Base-by-base conservation (phyloP, 2,329 filamentous ascomycete genomes). In the Fusarium sarcochroum region DNA sequence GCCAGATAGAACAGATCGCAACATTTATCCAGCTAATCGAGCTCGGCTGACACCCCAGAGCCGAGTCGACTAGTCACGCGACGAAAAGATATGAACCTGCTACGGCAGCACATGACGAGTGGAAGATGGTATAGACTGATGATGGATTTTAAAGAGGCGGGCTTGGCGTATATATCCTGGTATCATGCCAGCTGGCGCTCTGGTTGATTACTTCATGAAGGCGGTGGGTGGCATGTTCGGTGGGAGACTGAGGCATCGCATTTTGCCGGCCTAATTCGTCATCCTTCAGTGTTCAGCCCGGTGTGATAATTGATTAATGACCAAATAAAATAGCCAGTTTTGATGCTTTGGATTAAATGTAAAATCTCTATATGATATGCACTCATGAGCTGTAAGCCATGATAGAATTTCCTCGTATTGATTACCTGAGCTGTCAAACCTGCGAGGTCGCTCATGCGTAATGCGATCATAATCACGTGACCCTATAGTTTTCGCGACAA, bases 251-350 rank as follows among this genome's bases (percentile, higher is more conserved):
- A 64, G 61, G 54, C 57, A 70, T 63, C 51, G 44, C 46, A 49
- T 63, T 61, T 56, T 58, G 46, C 47, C 67, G 53, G 44, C 55
- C 57, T 63, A 35, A 41, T 54, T 40, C 35, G 51, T 61, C 53
- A 49, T 73, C 64, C 60, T 59, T 53, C 60, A 57, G 61, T 61
- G 38, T 55, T 63, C 56, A 54, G 61, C 59, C 61, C 66, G 58
- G 58, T 71, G 71, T 69, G 68, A 71, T 75, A 74, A 75, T 70
- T 73, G 73, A 76, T 70, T 75, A 76, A 76, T 76, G 72, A 76
- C 67, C 63, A 66, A 73, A 68, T 47, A 48, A 65, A 63, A 63
- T 45, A 63, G 49, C 35, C 37, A 60, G 50, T 30, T 59, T 35
- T 45, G 32, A 38, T 41, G 23, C 48, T 46, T 46, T 44, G 20